These are phyloP conservation scores for Solanum acaule DNA, from an alignment of 257 asterid genomes.

Conservation along the genomic window DNA sequence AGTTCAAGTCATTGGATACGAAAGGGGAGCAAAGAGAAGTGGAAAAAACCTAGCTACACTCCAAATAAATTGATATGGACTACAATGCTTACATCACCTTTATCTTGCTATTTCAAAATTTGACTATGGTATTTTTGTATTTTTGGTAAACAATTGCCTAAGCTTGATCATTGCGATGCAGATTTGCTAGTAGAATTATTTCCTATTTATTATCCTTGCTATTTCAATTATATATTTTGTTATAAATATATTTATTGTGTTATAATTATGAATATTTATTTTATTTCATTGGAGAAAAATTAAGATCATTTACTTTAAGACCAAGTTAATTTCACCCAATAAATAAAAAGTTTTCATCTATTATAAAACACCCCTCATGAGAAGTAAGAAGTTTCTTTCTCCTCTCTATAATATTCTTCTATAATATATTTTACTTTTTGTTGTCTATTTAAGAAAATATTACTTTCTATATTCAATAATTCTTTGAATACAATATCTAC, in stretches of 20 bases:
- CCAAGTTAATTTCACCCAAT: not conserved
- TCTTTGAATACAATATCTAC: not conserved
- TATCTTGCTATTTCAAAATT: not conserved
- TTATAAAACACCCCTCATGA: not conserved
- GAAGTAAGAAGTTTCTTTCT: not conserved
- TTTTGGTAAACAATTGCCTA: not conserved
- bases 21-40: not conserved
- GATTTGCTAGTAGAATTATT: not conserved
- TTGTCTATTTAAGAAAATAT: not conserved
- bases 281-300: not conserved
- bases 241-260: not conserved
- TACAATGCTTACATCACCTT: not conserved
- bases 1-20: not conserved
- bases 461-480: not conserved
- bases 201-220: not conserved
- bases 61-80: not conserved
- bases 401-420: not conserved
- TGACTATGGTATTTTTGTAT: not conserved
- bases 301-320: not conserved
- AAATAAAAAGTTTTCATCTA: too few relatives aligned
- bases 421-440: not conserved
- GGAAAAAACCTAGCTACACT: not conserved
- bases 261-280: not conserved
- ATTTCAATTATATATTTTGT: not conserved
- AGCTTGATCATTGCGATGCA: not conserved